Base-by-base conservation (phyloP, 83 land plant genomes). In the Diphasiastrum complanatum region DNA sequence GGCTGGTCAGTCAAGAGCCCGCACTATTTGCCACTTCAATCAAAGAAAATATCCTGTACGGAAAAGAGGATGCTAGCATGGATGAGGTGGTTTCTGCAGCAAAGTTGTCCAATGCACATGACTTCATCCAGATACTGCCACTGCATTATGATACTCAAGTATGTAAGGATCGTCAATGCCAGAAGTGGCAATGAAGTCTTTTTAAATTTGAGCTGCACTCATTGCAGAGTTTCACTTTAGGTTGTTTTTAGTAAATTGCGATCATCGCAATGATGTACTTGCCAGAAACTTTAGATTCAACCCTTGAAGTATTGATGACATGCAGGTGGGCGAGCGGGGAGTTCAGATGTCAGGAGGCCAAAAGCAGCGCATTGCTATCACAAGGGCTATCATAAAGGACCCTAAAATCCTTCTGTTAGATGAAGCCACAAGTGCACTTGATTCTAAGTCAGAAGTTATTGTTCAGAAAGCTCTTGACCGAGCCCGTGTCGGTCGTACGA, bases 391-490 rank as follows among this genome's bases (percentile, higher is more conserved):
- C 12, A 67, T 87, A 2, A 79, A 78, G 70, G 82, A 82, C 48
- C 95, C 95, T 1, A 51, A 64, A 12, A 79, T 87, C 60, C 80
- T 87, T 12, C 72, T 87, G 18, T 84, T 87, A n/a, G 92, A 87
- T 54, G 92, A 87, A 70, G 92, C 92, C 16, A 87, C 92, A 11
- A 87, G 92, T 68, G 95, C 95, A 6, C 78, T 87, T 28, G 95
- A 87, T 60, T 64, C 95, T 10, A 89, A 82, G 46, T 85, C 95
- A 0, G 95, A 85, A 49, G 71, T 67, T 34, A 63, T 82, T 1
- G 89, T 87, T 10, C 95, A 87, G 48, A 58, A 67, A 65, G 89
- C 95, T 5, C 84, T 87, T 30, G 81, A 87, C 48, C 79, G 71
- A 63, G 95, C 89, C 30, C 67, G 82, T 26, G 45, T 79, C 66